phyloP scores from a whole-genome alignment of 257 asterid species.

The Mentha longifolia region DNA sequence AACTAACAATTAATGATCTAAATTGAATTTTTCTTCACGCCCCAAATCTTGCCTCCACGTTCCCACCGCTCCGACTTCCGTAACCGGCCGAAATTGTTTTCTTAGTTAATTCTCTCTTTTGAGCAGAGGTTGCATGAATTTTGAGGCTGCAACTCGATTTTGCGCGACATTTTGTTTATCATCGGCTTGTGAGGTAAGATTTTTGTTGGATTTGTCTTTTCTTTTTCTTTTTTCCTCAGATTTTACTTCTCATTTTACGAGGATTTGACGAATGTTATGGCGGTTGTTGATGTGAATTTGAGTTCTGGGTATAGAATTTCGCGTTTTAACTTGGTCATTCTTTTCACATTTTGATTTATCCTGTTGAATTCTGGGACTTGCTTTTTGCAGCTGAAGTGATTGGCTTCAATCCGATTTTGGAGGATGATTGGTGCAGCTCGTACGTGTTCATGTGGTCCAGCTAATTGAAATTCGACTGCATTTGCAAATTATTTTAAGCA shows the following conservation, averaged over 20 bases:
- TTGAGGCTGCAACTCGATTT: constrained; percentile 33
- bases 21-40: neutral
- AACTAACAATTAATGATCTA: neutral
- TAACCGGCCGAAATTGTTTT: constrained; percentile 12
- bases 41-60: neutral
- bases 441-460: neutral
- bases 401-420: constrained; percentile 19
- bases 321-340: neutral
- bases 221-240: no score
- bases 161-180: constrained; percentile 13
- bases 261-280: constrained; percentile 6
- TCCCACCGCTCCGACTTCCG: neutral
- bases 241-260: constrained; percentile 3
- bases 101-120: constrained; percentile 25
- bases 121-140: constrained; percentile 24
- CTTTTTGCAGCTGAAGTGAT: constrained; percentile 32
- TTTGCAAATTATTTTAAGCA: constrained; percentile 20
- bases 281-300: constrained; percentile 2
- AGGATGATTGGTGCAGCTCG: constrained; percentile 13
- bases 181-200: constrained; percentile 34
- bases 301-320: neutral
- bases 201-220: constrained; percentile 2
- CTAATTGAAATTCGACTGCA: constrained; percentile 16
- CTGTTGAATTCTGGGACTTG: neutral
- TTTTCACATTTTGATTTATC: constrained; percentile 10